These are phyloP conservation scores for Meira miltonrushii DNA, from an alignment of 1,284 basidiomycete genomes.

Conservation along the genomic window DNA sequence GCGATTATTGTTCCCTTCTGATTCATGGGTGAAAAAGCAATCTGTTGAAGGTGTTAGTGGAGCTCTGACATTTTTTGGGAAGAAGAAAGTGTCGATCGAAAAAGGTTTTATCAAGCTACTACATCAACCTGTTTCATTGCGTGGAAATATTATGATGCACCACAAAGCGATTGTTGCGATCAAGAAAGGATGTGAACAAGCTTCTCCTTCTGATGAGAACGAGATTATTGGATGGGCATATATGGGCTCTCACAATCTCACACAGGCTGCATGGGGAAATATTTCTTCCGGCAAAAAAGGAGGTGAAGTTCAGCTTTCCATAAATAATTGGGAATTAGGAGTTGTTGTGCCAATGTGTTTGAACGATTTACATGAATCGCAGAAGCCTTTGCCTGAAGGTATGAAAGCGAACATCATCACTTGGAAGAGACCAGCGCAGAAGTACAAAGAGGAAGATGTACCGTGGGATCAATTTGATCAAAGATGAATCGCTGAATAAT, in stretches of 20 bases:
- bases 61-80: conserved; percentile 46
- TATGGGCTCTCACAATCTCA: conserved; percentile 46
- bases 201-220: background rate
- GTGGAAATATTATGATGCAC: conserved; percentile 49
- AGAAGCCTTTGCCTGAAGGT: conserved; percentile 14
- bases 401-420: conserved; percentile 25
- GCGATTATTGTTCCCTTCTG: conserved; percentile 41
- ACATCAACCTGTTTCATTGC: conserved; percentile 9
- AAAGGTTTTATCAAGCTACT: background rate
- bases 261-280: conserved; percentile 47
- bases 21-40: conserved; percentile 26
- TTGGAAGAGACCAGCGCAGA: conserved; percentile 29
- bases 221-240: conserved; percentile 41
- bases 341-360: conserved; percentile 33
- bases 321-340: conserved; percentile 46
- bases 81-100: conserved; percentile 23
- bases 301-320: conserved; percentile 22
- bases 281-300: conserved; percentile 14
- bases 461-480: conserved; percentile 25
- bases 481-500: too few relatives aligned
- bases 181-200: conserved; percentile 9
- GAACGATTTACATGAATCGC: conserved; percentile 16
- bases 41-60: conserved; percentile 31
- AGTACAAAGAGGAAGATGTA: conserved; percentile 21
- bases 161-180: conserved; percentile 41